phyloP scores from a whole-genome alignment of 2,329 filamentous ascomycete genomes.

The Fusarium papillatum region DNA sequence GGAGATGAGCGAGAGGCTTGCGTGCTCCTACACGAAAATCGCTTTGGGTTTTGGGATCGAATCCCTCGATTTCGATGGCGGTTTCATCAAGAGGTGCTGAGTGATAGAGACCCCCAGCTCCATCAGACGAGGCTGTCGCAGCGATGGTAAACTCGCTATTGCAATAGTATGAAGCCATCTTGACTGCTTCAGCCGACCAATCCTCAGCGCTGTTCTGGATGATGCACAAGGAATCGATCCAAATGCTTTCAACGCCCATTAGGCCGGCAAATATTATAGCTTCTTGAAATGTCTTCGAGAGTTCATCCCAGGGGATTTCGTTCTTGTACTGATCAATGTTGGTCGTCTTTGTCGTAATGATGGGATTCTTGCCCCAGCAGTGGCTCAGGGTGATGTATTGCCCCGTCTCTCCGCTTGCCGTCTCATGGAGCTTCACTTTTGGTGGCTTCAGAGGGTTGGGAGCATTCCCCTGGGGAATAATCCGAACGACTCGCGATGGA shows the following conservation, averaged over 20 bases:
- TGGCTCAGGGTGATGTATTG: constrained; percentile 2
- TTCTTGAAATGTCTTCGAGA: constrained; percentile 13
- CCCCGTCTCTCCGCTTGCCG: not conserved
- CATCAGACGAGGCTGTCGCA: constrained; percentile 1
- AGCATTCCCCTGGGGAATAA: no score
- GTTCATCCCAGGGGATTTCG: not conserved
- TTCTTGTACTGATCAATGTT: constrained; percentile 4
- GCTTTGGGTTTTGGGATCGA: not conserved
- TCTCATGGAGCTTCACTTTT: constrained; percentile 4
- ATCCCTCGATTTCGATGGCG: not conserved
- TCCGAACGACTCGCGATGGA: not conserved
- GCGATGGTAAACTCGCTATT: constrained; percentile 13
- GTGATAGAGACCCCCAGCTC: constrained; percentile 4
- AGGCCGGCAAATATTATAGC: not conserved
- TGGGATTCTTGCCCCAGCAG: constrained; percentile 14
- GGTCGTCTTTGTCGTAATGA: constrained; percentile 2
- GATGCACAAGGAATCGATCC: constrained; percentile 18
- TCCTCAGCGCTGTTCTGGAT: constrained; percentile 9
- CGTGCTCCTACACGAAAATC: not conserved
- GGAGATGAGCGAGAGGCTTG: not conserved
- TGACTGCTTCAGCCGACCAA: constrained; percentile 3
- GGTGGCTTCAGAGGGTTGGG: not conserved
- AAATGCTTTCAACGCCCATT: constrained; percentile 2
- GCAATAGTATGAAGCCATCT: constrained; percentile 17
- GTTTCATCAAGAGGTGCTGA: not conserved